Evolutionary conservation across 768 basidiomycete species (phyloP).

Genomic region (Kwoniella mangroviensis): DNA sequence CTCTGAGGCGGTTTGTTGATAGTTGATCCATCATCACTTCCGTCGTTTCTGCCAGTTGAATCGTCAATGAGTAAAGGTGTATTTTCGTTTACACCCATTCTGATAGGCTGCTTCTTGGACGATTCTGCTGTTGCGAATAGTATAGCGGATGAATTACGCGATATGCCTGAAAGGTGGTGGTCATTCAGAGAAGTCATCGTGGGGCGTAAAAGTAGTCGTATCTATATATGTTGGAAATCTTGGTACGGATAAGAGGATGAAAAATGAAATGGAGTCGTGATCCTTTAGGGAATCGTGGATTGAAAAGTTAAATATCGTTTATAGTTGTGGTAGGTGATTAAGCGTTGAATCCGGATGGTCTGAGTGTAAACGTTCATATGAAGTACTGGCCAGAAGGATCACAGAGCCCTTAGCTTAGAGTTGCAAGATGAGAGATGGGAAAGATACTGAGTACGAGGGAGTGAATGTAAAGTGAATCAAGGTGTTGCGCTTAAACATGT

Average conservation of each 20-base stretch:
- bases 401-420: no score
- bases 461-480: background rate
- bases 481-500: background rate
- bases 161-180: background rate
- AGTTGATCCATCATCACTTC: background rate
- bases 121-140: conserved; percentile 1
- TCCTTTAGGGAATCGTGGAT: background rate
- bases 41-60: background rate
- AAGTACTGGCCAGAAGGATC: no score
- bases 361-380: no score
- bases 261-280: background rate
- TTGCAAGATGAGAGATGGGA: background rate
- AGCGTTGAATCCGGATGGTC: background rate
- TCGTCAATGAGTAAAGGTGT: conserved; percentile 14
- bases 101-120: background rate
- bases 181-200: background rate
- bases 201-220: background rate
- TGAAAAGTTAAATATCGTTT: background rate
- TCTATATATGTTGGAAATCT: background rate
- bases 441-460: background rate
- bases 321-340: background rate
- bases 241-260: background rate
- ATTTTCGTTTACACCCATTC: conserved; percentile 3
- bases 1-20: conserved; percentile 2
- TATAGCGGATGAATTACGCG: conserved; percentile 13